These are phyloP conservation scores for Amyloporia xantha DNA, from an alignment of 768 basidiomycete genomes.

Conservation along the genomic window DNA sequence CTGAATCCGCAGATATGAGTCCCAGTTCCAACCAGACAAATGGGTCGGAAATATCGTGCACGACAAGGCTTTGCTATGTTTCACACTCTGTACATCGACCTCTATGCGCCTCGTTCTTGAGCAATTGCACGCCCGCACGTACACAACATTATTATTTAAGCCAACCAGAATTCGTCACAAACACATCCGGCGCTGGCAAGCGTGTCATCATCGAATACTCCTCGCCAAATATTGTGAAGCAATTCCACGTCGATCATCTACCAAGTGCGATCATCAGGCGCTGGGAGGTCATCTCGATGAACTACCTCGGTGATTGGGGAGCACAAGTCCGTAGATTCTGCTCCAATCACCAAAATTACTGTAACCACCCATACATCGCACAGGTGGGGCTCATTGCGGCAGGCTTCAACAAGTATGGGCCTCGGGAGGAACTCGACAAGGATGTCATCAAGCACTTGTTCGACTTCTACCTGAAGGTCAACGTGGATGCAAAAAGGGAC, in stretches of 20 bases:
- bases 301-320: slow-evolving; percentile 98
- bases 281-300: slow-evolving; percentile 87
- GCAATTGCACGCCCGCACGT: slow-evolving; percentile 72
- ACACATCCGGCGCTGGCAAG: slow-evolving; percentile 72
- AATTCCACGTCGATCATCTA: slow-evolving; percentile 96
- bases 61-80: slow-evolving; percentile 80
- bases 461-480: slow-evolving; percentile 92
- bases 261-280: slow-evolving; percentile 99
- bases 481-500: slow-evolving; percentile 71
- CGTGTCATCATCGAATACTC: slow-evolving; percentile 88
- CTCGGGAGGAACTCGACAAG: slow-evolving; percentile 70
- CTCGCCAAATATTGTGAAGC: slow-evolving; percentile 95
- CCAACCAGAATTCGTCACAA: slow-evolving; percentile 75
- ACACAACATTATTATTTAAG: slow-evolving; percentile 53
- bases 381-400: slow-evolving; percentile 85
- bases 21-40: slow-evolving; percentile 78
- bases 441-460: slow-evolving; percentile 95
- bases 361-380: too few species aligned
- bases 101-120: slow-evolving; percentile 61
- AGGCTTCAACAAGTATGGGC: slow-evolving; percentile 90
- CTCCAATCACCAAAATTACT: background rate
- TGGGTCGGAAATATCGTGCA: slow-evolving; percentile 64
- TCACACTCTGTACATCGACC: slow-evolving; percentile 58
- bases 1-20: too few species aligned
- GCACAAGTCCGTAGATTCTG: slow-evolving; percentile 89